phyloP scores from a whole-genome alignment of 139 green algal genomes.

The Haematococcus lacustris region DNA sequence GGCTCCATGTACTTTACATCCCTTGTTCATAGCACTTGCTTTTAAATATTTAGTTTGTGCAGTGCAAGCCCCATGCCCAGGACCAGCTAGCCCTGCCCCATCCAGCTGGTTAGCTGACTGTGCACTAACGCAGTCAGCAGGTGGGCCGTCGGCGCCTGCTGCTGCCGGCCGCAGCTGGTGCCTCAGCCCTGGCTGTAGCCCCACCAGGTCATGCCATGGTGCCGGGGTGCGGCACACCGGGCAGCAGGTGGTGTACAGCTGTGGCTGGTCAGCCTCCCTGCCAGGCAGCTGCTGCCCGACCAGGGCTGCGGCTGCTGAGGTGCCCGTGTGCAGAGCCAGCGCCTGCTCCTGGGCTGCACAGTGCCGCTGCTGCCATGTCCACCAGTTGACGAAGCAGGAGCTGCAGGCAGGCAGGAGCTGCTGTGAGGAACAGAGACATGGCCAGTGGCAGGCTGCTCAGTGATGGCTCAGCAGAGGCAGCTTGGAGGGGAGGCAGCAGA shows the following conservation, averaged over 20 bases:
- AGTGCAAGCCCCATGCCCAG: too few relatives aligned
- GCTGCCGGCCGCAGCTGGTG: not conserved
- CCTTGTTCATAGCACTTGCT: too few relatives aligned
- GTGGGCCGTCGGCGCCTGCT: too few relatives aligned
- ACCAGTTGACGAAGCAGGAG: conserved; percentile 8
- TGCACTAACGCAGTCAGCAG: too few relatives aligned
- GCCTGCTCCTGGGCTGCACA: conserved; percentile 4
- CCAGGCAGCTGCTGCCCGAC: not conserved
- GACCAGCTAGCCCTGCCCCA: too few relatives aligned
- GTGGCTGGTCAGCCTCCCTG: not conserved
- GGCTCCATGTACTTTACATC: too few relatives aligned
- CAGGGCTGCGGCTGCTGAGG: conserved; percentile 4
- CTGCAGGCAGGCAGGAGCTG: not conserved
- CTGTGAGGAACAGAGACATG: not conserved
- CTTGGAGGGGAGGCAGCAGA: too few relatives aligned
- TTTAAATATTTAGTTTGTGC: too few relatives aligned
- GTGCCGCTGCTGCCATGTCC: conserved; percentile 6
- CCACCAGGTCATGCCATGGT: not conserved
- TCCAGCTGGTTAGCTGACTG: too few relatives aligned
- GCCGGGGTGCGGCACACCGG: conserved; percentile 12
- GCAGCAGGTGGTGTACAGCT: conserved; percentile 15
- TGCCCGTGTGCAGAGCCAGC: conserved; percentile 14
- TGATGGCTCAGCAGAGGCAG: too few relatives aligned
- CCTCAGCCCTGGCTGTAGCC: not conserved
- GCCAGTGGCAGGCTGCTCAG: not conserved